phyloP scores from a whole-genome alignment of 1,139 yeast species.

The Lodderomyces elongisporus region DNA sequence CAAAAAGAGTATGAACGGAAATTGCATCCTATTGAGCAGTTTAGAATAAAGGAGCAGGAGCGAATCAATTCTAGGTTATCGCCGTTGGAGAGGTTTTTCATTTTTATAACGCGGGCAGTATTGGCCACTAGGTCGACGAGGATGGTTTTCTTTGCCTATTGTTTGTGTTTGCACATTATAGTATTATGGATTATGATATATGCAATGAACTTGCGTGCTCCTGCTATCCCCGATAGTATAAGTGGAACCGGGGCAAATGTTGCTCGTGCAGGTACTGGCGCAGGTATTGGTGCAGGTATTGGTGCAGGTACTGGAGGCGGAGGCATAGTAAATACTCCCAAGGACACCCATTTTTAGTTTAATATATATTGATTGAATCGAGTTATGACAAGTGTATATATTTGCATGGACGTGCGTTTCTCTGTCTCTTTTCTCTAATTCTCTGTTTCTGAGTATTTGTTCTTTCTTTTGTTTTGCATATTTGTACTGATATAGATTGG shows the following conservation, averaged over 20 bases:
- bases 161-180: conserved; percentile 68
- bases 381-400: no score
- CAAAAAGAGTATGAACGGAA: conserved; percentile 68
- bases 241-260: no score
- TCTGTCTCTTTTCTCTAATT: background rate
- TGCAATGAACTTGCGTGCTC: conserved; percentile 46
- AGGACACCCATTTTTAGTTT: no score
- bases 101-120: conserved; percentile 67
- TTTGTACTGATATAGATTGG: no score
- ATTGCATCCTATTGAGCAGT: conserved; percentile 78
- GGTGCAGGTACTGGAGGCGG: no score
- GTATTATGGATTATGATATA: conserved; percentile 64
- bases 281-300: conserved; percentile 11
- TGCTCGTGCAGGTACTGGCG: conserved; percentile 48
- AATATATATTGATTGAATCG: no score
- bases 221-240: conserved; percentile 48
- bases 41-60: conserved; percentile 73
- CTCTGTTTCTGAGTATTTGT: background rate
- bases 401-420: no score
- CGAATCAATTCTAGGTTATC: conserved; percentile 69
- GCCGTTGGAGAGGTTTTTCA: conserved; percentile 74
- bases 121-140: conserved; percentile 71
- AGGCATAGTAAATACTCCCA: no score
- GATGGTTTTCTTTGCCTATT: conserved; percentile 67
- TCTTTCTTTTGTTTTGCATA: no score